Evolutionary conservation across 1,139 yeast genomes (phyloP), one percentile per base, ranked within the genome.

Genomic region (Lodderomyces orthopsilosis): DNA sequence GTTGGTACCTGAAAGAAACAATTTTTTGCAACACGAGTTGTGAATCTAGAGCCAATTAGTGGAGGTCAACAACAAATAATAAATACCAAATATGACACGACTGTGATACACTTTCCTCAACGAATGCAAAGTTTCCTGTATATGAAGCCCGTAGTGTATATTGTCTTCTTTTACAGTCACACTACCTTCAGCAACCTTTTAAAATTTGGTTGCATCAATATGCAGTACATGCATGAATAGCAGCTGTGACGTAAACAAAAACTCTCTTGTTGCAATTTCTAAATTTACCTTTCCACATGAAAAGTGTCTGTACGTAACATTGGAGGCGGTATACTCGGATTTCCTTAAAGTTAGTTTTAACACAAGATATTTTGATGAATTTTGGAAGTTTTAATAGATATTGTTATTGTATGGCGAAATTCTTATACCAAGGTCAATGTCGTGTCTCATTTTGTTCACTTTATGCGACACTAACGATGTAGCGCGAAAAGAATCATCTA

Each of bases 211-310:
- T 28, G 18, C 18, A 14, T 30, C 15, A 15, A 30, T 30, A 13
- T 30, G 12, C 34, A 30, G 34, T 30, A 30, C 34, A 15, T 9
- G 34, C 19, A 30, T n/a, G n/a, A n/a, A n/a, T n/a, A n/a, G n/a
- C n/a, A n/a, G n/a, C n/a, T n/a, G 19, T 30, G 34, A 30, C 34
- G 34, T 28, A 13, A 28, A 24, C 5, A 4, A 28, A 28, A 10
- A 7, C 19, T 30, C 15, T 8, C 7, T 8, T 3, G 2, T 30
- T 30, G 19, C 34, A 15, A 4, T 30, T 30, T 15, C 34, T 15
- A 13, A 13, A 27, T n/a, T n/a, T 27, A 13, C n/a, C 23, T 6
- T 21, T 8, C n/a, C n/a, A n/a, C 8, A 21, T 21, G 23, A 24
- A 24, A 24, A 12, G 27, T n/a, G n/a, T n/a, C n/a, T n/a, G n/a